phyloP scores from a whole-genome alignment of 148 eudicot species.

The Tetragonia tetragonoides region DNA sequence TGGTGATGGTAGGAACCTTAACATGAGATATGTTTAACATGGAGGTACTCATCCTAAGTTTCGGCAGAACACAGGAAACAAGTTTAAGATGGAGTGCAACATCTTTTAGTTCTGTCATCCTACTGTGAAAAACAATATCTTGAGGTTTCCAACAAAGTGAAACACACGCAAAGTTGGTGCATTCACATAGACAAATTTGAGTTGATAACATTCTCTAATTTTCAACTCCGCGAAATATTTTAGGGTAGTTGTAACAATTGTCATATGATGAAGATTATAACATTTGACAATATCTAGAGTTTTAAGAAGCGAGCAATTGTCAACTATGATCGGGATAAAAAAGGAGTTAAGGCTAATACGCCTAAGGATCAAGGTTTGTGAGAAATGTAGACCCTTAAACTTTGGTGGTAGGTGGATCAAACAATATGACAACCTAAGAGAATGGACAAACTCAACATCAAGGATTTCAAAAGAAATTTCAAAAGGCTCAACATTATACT shows the following conservation, averaged over 20 bases:
- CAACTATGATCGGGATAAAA: not conserved
- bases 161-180: conserved; percentile 20
- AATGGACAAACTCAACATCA: conserved; percentile 14
- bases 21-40: not conserved
- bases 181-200: not conserved
- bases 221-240: conserved; percentile 19
- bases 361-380: conserved; percentile 12
- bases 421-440: conserved; percentile 18
- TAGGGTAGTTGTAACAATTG: not conserved
- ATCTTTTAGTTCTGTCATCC: conserved; percentile 3
- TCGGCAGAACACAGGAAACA: not conserved
- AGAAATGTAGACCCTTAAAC: conserved; percentile 11
- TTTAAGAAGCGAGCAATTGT: conserved; percentile 9
- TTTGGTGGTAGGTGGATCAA: not conserved
- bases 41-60: not conserved
- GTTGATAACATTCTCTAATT: conserved; percentile 1
- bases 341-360: not conserved
- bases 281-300: conserved; percentile 17
- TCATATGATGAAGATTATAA: not conserved
- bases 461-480: conserved; percentile 16
- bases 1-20: conserved; percentile 19
- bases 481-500: not conserved
- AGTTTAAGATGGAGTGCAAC: not conserved
- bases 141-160: conserved; percentile 12
- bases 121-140: not conserved